A percentile compares a stretch with the other conserved stretches of the same genome.
phyloP scores from a whole-genome alignment of 1,284 basidiomycete genomes.

The Puccinia novopanici region DNA sequence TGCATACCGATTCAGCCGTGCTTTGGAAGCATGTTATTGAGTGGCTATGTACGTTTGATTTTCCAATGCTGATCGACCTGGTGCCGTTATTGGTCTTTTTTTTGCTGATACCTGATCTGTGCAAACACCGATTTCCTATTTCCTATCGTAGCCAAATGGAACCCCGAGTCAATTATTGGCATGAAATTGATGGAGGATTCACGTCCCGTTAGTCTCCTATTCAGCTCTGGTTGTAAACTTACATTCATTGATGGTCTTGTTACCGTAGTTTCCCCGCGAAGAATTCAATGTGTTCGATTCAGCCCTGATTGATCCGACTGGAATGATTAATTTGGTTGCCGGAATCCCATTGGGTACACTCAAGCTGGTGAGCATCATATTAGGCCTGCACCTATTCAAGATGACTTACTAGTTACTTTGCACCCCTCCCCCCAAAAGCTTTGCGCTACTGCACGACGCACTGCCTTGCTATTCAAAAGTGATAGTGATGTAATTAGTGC shows the following conservation, averaged over 20 bases:
- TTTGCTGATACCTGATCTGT: background rate
- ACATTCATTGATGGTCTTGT: background rate
- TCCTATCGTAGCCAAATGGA: conserved; percentile 35
- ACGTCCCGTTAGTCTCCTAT: conserved; percentile 18
- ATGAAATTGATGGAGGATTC: conserved; percentile 38
- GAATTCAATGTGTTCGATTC: conserved; percentile 63
- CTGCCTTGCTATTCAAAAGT: conserved; percentile 28
- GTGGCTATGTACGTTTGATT: conserved; percentile 32
- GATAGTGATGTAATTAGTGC: conserved; percentile 32
- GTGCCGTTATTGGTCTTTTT: background rate
- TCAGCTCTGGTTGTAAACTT: background rate
- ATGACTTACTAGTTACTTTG: background rate
- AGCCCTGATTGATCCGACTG: conserved; percentile 43
- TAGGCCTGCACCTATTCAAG: background rate
- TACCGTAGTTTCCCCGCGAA: conserved; percentile 57
- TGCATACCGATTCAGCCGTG: conserved; percentile 24
- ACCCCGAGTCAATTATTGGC: conserved; percentile 17
- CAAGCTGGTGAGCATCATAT: conserved; percentile 33
- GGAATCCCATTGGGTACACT: conserved; percentile 35
- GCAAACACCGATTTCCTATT: background rate
- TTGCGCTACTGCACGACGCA: conserved; percentile 21
- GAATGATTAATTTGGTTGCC: conserved; percentile 36
- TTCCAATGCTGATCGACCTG: background rate
- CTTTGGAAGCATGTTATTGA: conserved; percentile 48
- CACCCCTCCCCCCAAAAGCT: conserved; percentile 3